Evolutionary conservation across 1,284 basidiomycete species (phyloP).

Genomic region (Ganoderma boninense): DNA sequence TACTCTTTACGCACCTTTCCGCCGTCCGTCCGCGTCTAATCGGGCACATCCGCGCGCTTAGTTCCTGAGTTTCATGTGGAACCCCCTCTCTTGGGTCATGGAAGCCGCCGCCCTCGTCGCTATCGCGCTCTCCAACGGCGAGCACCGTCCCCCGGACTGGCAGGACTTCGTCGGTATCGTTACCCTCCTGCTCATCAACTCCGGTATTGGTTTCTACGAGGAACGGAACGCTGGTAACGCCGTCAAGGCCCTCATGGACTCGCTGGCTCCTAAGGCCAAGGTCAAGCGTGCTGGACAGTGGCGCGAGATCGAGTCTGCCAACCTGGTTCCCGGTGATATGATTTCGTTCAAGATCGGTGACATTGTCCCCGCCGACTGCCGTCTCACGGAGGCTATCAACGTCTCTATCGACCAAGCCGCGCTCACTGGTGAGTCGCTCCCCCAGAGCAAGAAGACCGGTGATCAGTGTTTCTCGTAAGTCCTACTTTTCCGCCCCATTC

Average conservation of each 20-base stretch:
- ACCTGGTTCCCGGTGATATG: slow-evolving; percentile 94
- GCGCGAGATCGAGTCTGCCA: slow-evolving; percentile 89
- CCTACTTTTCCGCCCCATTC: not conserved
- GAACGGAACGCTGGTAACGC: slow-evolving; percentile 97
- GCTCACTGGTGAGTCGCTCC: slow-evolving; percentile 95
- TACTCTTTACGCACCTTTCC: slow-evolving; percentile 18
- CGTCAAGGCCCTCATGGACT: slow-evolving; percentile 99
- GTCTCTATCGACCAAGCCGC: slow-evolving; percentile 97
- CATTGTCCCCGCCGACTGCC: slow-evolving; percentile 95
- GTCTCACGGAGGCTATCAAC: slow-evolving; percentile 94
- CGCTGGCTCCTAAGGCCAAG: slow-evolving; percentile 96
- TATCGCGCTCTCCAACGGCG: slow-evolving; percentile 96
- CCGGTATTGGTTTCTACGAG: slow-evolving; percentile 97
- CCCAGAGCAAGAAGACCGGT: slow-evolving; percentile 88
- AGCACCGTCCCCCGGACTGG: slow-evolving; percentile 90
- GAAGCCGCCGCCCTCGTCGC: slow-evolving; percentile 97
- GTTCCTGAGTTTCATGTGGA: slow-evolving; percentile 99
- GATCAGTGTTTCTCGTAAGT: slow-evolving; percentile 97
- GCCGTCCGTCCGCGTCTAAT: not conserved
- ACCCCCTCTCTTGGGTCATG: slow-evolving; percentile 99
- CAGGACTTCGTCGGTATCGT: slow-evolving; percentile 98
- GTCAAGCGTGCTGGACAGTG: slow-evolving; percentile 87
- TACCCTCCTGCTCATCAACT: slow-evolving; percentile 93
- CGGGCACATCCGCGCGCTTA: slow-evolving; percentile 45
- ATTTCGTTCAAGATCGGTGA: slow-evolving; percentile 98